A percentile compares a stretch with the other conserved stretches of the same genome.
These are phyloP conservation scores for Hippophae tibetana DNA, from an alignment of 306 rosid species.

Conservation along the genomic window DNA sequence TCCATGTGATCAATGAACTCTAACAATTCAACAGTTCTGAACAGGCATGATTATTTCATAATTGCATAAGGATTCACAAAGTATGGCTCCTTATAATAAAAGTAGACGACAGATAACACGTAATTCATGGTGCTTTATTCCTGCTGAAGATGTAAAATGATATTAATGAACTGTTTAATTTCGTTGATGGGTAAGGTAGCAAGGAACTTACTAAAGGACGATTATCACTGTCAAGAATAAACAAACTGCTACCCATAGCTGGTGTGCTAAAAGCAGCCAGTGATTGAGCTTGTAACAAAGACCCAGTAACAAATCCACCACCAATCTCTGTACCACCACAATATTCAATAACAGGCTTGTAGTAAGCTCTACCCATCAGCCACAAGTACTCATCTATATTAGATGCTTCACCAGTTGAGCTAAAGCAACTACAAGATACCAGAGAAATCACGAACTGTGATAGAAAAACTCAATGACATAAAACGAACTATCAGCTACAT, in stretches of 20 bases:
- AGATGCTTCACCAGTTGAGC: conserved; percentile 93
- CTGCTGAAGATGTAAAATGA: too few species aligned
- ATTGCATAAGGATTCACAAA: background rate
- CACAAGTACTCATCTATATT: conserved; percentile 86
- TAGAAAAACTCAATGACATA: background rate
- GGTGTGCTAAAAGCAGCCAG: conserved; percentile 96
- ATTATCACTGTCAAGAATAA: conserved; percentile 63
- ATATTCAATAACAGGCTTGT: conserved; percentile 85
- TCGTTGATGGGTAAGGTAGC: conserved; percentile 4
- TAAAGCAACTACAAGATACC: conserved; percentile 59
- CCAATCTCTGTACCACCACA: conserved; percentile 99
- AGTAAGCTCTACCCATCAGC: conserved; percentile 91
- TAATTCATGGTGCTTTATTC: too few species aligned
- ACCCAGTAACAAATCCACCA: conserved; percentile 80
- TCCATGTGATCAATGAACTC: background rate
- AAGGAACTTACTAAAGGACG: conserved; percentile 57
- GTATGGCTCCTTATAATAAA: background rate
- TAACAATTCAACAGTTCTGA: background rate
- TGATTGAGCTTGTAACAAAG: conserved; percentile 80
- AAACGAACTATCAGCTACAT: conserved; percentile 14
- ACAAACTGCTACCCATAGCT: conserved; percentile 75
- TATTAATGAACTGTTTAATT: background rate
- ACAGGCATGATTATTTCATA: background rate
- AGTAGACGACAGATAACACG: too few species aligned
- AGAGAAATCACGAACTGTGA: conserved; percentile 3